Base-by-base conservation (phyloP, 306 rosid genomes). In the Dryas drummondii region DNA sequence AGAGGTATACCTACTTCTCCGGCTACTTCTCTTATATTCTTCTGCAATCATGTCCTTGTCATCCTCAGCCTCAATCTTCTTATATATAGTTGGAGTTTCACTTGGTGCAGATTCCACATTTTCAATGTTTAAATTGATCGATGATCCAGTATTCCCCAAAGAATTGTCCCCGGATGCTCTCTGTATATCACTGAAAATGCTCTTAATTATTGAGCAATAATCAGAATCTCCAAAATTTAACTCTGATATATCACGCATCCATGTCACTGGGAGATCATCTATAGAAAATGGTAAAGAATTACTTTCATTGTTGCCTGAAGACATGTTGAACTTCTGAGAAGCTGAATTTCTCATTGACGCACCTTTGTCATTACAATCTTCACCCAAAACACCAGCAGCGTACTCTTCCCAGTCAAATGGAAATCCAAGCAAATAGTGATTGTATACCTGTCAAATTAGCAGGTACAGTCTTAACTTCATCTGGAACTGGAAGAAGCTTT, bases 361-460 rank as follows among this genome's bases (percentile, higher is more conserved):
- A 32, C 56, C 59, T 50, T 26, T 6, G 50, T 62, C 22, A n/a
- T 73, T 9, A 45, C 70, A 57, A 64, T 74, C 54, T 51, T 75
- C 72, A 46, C 71, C 71, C 46, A 15, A 50, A 68, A 74, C 54
- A 69, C 59, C 40, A 67, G 67, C 42, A 16, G 81, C 68, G 67
- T 82, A 84, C 67, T 81, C 81, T 73, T 85, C 81, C 98, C 98
- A 93, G 75, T 91, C 78, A 71, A 79, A 79, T 7, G 97, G 98
- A 86, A 93, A 93, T 55, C 97, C 97, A 55, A 85, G 57, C 58
- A 78, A 76, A 83, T 87, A 93, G 26, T 46, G 85, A 65, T 63
- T 71, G 70, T 84, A 93, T 65, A 90, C 80, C 96, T 93, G 37
- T 37, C 16, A 72, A 56, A 76, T 60, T 41, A 80, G 59, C 19